Percentiles rank a stretch among this genome's conserved stretches.
phyloP scores from a whole-genome alignment of 1,284 basidiomycete genomes.

The Fistulina hepatica region DNA sequence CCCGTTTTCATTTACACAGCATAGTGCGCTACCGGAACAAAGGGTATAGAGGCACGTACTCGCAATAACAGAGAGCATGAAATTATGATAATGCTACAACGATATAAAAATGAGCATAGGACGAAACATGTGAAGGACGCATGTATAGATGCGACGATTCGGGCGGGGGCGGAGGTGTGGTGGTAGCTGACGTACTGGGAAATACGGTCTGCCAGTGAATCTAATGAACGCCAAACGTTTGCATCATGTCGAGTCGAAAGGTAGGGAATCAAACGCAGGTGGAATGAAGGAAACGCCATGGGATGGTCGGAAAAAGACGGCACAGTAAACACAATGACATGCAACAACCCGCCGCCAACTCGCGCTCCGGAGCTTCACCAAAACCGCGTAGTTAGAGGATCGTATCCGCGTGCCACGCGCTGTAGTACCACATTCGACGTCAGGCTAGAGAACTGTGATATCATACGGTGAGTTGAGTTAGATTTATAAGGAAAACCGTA shows the following conservation, averaged over 20 bases:
- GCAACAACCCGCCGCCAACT: not conserved
- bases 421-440: slow-evolving; percentile 46
- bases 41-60: too few species aligned
- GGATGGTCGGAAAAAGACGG: too few species aligned
- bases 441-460: slow-evolving; percentile 42
- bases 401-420: slow-evolving; percentile 27
- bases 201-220: not conserved
- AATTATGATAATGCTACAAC: too few species aligned
- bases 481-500: slow-evolving; percentile 3
- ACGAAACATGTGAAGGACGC: too few species aligned
- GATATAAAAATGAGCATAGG: too few species aligned
- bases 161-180: not conserved
- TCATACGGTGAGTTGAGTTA: slow-evolving; percentile 1
- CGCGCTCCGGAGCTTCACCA: slow-evolving; percentile 18
- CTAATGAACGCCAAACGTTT: not conserved
- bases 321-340: too few species aligned
- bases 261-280: not conserved
- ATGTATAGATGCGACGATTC: too few species aligned
- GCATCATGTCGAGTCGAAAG: not conserved
- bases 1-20: too few species aligned
- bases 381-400: slow-evolving; percentile 22
- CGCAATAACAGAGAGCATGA: too few species aligned
- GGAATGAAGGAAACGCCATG: not conserved
- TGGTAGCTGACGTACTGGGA: not conserved
- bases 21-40: too few species aligned